Evolutionary conservation across 495 filamentous ascomycete species (phyloP), one percentile per base, ranked within the genome.

Genomic region (Podospora sp.): DNA sequence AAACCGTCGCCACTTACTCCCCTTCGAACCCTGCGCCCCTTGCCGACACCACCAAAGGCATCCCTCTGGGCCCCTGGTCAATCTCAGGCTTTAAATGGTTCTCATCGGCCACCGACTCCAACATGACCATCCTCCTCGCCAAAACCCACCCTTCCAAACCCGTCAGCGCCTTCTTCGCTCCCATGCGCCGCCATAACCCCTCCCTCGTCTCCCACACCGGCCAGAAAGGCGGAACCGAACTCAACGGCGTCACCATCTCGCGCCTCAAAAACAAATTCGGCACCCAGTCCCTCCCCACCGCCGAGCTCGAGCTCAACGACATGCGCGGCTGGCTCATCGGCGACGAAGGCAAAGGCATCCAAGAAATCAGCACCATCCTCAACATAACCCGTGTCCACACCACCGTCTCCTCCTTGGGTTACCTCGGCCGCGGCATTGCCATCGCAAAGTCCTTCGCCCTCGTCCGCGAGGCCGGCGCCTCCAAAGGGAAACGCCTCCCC

Each of bases 61-160:
- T 77, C 25, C 82, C 82, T 4, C 75, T 89, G 1, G 89, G 88
- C 0, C 85, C 86, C 0, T 90, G 84, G 85, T 72, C 73, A 27
- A 79, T 93, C 71, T 82, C 81, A 46, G 90, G 90, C 11, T 91
- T 91, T 81, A 91, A 92, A 70, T 92, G 89, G 84, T 92, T 93
- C 76, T 91, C 88, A 3, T 89, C 85, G 0, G 90, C 90, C 0
- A 92, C 89, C 0, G 91, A 92, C 78, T 85, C 88, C 1, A 80
- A 91, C 62, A 86, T 91, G 79, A 80, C 88, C 20, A 80, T 93
- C 14, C 76, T 91, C n/a, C 84, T 93, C 2, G 91, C 90, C n/a
- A 85, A 84, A 65, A 89, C 87, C 0, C 77, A 81, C 0, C 76
- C 29, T 33, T 33, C 29, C 75, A 8, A 75, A 68, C 18, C 83